A percentile compares a stretch with the other conserved stretches of the same genome.
These are phyloP conservation scores for Mercurialis annua DNA, from an alignment of 345 rosid species.

Conservation along the genomic window DNA sequence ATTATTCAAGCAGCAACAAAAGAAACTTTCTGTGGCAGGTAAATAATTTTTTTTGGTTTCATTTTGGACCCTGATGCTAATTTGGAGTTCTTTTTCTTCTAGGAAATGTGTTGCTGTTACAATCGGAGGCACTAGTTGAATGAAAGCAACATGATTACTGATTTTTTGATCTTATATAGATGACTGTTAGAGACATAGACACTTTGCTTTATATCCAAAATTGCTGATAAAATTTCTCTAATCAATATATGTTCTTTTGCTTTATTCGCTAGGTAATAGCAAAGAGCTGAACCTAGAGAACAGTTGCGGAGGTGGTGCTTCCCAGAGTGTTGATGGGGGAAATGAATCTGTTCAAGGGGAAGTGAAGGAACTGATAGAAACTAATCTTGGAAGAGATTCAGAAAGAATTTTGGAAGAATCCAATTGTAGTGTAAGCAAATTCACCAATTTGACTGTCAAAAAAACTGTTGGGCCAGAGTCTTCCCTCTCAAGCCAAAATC, in stretches of 20 bases:
- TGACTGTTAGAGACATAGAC: neutral
- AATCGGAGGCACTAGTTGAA: neutral
- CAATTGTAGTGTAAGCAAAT: constrained; percentile 14
- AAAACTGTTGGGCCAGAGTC: constrained; percentile 7
- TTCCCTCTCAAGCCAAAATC: constrained; percentile 5
- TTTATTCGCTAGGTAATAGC: constrained; percentile 24
- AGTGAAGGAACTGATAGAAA: constrained; percentile 15
- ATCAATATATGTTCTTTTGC: neutral
- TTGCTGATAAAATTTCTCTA: neutral
- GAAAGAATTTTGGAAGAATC: constrained; percentile 13
- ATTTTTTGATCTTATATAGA: constrained; percentile 2
- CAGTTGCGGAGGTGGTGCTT: constrained; percentile 4
- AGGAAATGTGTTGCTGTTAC: neutral
- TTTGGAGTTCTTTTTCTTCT: neutral
- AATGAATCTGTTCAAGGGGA: constrained; percentile 3
- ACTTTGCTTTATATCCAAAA: neutral
- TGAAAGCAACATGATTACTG: constrained; percentile 6
- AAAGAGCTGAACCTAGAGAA: constrained; percentile 16
- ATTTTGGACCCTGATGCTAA: neutral
- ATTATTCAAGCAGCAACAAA: constrained; percentile 30
- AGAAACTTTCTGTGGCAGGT: constrained; percentile 26
- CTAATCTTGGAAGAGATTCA: constrained; percentile 1
- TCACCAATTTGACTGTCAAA: constrained; percentile 11
- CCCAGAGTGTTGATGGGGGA: constrained; percentile 13
- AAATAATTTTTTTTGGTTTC: neutral